These are phyloP conservation scores for Phytophthora vignae DNA, from an alignment of 352 stramenopile species.

Conservation along the genomic window DNA sequence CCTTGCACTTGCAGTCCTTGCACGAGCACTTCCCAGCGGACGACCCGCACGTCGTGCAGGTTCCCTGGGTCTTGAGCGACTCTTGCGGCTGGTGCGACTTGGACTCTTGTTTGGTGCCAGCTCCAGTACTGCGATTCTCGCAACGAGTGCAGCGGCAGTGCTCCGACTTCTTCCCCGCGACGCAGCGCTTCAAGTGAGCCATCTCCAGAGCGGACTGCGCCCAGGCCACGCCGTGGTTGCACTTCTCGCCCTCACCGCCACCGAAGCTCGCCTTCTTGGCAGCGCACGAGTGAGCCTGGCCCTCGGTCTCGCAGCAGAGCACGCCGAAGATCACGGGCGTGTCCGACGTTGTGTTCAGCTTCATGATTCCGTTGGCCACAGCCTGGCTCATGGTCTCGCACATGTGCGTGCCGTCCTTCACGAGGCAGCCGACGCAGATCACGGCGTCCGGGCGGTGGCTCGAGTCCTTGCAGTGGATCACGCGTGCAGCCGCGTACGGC, in stretches of 20 bases:
- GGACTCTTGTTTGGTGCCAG: constrained; percentile 26
- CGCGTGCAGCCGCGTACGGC: constrained; percentile 89
- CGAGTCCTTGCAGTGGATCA: constrained; percentile 76
- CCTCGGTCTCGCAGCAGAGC: constrained; percentile 93
- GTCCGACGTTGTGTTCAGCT: constrained; percentile 93
- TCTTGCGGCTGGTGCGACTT: constrained; percentile 11
- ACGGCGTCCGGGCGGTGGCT: constrained; percentile 92
- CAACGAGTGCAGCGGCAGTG: constrained; percentile 40
- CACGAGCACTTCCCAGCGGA: constrained; percentile 37
- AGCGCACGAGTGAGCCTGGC: constrained; percentile 91
- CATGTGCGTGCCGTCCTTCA: constrained; percentile 96
- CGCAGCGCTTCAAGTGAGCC: constrained; percentile 83
- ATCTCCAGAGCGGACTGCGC: constrained; percentile 86
- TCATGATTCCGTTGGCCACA: constrained; percentile 95
- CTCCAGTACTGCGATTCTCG: constrained; percentile 31
- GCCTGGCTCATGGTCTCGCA: constrained; percentile 98
- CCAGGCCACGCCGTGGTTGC: constrained; percentile 67
- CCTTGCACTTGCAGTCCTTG: constrained; percentile 44
- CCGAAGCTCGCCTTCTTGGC: constrained; percentile 21
- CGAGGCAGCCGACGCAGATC: constrained; percentile 95
- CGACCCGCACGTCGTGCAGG: constrained; percentile 36
- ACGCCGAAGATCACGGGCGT: constrained; percentile 89
- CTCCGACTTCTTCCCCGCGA: constrained; percentile 40
- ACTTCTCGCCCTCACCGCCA: constrained; percentile 39
- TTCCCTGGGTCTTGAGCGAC: constrained; percentile 15